Evolutionary conservation across 768 basidiomycete species (phyloP).

Genomic region (Holtermannia corniformis): DNA sequence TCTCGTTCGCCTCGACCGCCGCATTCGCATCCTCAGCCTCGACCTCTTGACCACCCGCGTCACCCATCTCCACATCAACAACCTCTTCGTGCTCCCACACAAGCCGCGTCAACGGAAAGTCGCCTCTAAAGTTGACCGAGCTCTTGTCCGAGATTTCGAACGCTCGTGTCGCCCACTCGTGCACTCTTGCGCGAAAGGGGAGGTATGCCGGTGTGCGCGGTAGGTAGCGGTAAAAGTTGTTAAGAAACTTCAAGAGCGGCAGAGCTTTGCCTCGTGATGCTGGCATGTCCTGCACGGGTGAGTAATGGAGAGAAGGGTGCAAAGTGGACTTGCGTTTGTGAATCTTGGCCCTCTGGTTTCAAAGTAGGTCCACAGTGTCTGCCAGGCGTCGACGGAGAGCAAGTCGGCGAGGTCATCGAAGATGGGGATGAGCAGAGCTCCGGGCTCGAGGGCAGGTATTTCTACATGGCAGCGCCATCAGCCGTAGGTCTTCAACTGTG

Average conservation of each 20-base stretch:
- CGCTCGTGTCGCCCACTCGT: conserved; percentile 34
- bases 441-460: conserved; percentile 21
- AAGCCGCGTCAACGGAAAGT: conserved; percentile 30
- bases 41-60: conserved; percentile 1
- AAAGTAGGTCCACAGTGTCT: conserved; percentile 28
- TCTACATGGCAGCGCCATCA: conserved; percentile 8
- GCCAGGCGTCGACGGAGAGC: conserved; percentile 30
- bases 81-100: conserved; percentile 22
- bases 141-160: conserved; percentile 38
- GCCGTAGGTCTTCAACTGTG: too few relatives aligned
- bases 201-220: conserved; percentile 33
- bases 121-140: conserved; percentile 34
- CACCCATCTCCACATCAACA: conserved; percentile 9
- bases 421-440: conserved; percentile 32
- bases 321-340: conserved; percentile 20
- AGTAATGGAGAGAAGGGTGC: not conserved
- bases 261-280: conserved; percentile 36
- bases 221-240: conserved; percentile 31
- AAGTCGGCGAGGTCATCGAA: conserved; percentile 35
- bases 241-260: conserved; percentile 27
- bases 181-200: conserved; percentile 32
- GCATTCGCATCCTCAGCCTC: not conserved
- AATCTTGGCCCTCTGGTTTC: conserved; percentile 32
- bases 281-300: conserved; percentile 28
- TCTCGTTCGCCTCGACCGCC: not conserved